Evolutionary conservation across 2,329 filamentous ascomycete genomes (phyloP), one percentile per base, ranked within the genome.

Genomic region (Dothidotthia symphoricarpi): DNA sequence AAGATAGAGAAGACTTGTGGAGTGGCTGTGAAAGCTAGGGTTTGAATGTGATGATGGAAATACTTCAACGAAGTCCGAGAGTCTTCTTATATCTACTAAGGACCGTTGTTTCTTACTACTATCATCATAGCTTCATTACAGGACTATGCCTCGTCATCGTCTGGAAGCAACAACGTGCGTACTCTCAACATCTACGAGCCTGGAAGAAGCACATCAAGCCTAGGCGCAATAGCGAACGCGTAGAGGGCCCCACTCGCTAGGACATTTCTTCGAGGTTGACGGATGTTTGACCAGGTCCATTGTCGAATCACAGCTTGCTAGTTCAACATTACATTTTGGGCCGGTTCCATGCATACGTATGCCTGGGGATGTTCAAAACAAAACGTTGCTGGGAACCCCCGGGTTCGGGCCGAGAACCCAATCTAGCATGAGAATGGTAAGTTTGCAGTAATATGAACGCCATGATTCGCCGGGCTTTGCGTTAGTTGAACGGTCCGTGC

Each of bases 291-390:
- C 9, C 10, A 15, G 19, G 10, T 31, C 10, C 9, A 22, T 9
- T 5, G 8, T 19, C 39, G 26, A 34, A 37, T 45, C 31, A 11
- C n/a, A n/a, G 33, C 29, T 8, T 24, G 6, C 17, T 13, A 1
- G 13, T 33, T 27, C 16, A 24, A 27, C 15, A 26, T 38, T 19
- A 27, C 24, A 32, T 14, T 13, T 36, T 45, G 39, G 39, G 39
- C 25, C 32, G 26, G 17, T 39, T 30, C 22, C 22, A 34, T 24
- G 38, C 38, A 19, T 42, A 43, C 45, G 45, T 48, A 41, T 39
- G 26, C 36, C 32, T 39, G 33, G 38, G 39, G 39, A 31, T 32
- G 41, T 39, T 45, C 19, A 42, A 48, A 48, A 45, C 45, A 37
- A n/a, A 34, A 31, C 34, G 34, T 25, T n/a, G 16, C 15, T 31